These are phyloP conservation scores for Mikania micrantha DNA, from an alignment of 129 eudicot genomes.

Conservation along the genomic window DNA sequence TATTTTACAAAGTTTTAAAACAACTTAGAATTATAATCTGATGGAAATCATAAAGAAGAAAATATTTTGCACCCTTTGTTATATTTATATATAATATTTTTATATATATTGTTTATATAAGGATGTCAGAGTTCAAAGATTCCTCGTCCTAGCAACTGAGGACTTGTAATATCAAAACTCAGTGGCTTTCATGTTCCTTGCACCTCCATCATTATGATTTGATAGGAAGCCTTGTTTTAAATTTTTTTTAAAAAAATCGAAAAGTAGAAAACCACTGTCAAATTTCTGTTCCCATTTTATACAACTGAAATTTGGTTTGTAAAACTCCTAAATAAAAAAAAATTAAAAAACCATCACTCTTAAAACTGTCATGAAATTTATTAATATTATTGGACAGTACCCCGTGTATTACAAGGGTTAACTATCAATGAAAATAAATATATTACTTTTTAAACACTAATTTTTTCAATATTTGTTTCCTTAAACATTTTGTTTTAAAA, in stretches of 20 bases:
- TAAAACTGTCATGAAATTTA: too few species aligned
- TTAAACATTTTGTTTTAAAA: too few species aligned
- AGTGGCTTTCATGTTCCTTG: slow-evolving; percentile 8
- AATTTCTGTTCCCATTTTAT: neutral
- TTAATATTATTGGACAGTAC: too few species aligned
- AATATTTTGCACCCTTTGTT: neutral
- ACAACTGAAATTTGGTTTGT: neutral
- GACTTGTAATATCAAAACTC: slow-evolving; percentile 21
- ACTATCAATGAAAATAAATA: too few species aligned
- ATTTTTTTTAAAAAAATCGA: neutral
- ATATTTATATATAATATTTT: too few species aligned
- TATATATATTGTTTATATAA: neutral
- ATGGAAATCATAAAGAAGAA: neutral
- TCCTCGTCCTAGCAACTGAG: slow-evolving; percentile 22
- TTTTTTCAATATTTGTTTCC: too few species aligned
- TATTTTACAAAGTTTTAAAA: neutral
- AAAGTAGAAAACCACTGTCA: neutral
- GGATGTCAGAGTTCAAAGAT: slow-evolving; percentile 21
- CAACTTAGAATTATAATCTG: neutral
- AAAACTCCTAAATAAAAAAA: too few species aligned
- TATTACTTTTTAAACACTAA: too few species aligned
- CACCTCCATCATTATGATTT: neutral
- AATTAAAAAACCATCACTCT: too few species aligned
- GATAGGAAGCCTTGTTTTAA: neutral
- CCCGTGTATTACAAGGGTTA: too few species aligned